Conservation (phyloP, 768 basidiomycete genomes). For the Russula vinacea region DNA sequence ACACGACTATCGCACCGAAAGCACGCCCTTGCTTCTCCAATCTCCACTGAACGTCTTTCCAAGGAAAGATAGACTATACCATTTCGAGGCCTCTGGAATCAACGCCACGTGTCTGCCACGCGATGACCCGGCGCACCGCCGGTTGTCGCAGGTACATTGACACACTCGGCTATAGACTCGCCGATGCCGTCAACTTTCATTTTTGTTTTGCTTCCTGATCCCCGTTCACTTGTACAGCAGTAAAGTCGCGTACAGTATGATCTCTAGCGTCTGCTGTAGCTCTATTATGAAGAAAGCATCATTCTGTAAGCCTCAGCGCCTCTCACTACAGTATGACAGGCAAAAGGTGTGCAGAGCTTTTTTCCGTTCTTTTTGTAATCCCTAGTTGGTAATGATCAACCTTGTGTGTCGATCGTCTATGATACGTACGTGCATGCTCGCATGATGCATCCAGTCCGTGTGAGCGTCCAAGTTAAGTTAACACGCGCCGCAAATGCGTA, state of each 20-base stretch:
- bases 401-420: background rate
- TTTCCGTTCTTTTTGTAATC: slow-evolving; percentile 8
- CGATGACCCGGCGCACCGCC: background rate
- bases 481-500: slow-evolving; percentile 10
- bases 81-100: background rate
- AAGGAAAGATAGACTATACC: background rate
- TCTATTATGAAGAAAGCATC: no score
- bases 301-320: no score
- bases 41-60: background rate
- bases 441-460: background rate
- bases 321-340: background rate
- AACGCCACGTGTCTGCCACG: slow-evolving; percentile 17
- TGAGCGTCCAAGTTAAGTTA: background rate
- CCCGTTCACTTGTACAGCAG: background rate
- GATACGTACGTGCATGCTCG: background rate
- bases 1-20: slow-evolving; percentile 4
- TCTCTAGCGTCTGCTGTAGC: background rate
- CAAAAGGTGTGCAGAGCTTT: background rate
- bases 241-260: background rate
- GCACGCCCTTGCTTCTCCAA: background rate
- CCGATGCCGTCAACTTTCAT: background rate
- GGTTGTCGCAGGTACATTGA: background rate
- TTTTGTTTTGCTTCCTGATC: slow-evolving; percentile 15
- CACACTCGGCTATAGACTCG: slow-evolving; percentile 4
- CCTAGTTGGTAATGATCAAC: background rate